phyloP scores from a whole-genome alignment of 2,329 filamentous ascomycete genomes.

The Penicillium sp. region DNA sequence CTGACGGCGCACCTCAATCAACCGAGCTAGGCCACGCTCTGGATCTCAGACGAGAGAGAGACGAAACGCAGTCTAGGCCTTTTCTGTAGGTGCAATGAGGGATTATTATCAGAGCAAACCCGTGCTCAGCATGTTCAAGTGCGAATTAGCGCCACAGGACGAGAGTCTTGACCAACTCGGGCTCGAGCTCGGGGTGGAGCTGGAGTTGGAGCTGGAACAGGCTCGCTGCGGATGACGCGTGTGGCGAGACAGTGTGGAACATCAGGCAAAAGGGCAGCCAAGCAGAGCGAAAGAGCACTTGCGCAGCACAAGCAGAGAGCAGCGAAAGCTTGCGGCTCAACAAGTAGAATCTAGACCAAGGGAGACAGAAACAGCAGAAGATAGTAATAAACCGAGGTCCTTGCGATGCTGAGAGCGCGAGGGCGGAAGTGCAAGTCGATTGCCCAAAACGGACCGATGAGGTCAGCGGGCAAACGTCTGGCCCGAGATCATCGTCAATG shows the following conservation, averaged over 20 bases:
- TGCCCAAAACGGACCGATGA: conserved; percentile 21
- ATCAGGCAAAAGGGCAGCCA: conserved; percentile 10
- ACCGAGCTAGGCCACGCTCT: conserved; percentile 9
- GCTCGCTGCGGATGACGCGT: conserved; percentile 24
- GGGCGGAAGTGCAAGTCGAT: conserved; percentile 1
- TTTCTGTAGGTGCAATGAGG: conserved; percentile 11
- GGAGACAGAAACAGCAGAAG: background rate
- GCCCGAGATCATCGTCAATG: background rate
- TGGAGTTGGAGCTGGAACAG: conserved; percentile 23
- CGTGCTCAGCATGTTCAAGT: conserved; percentile 21
- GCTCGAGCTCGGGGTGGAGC: conserved; percentile 10
- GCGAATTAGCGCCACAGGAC: conserved; percentile 15
- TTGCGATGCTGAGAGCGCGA: background rate
- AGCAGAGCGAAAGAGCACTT: conserved; percentile 1
- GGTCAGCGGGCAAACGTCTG: conserved; percentile 16
- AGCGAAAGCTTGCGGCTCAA: background rate
- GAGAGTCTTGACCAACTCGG: background rate
- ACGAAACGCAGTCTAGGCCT: background rate
- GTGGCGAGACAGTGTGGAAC: conserved; percentile 28
- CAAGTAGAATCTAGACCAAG: background rate
- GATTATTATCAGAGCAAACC: conserved; percentile 12
- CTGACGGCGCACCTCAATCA: conserved; percentile 5
- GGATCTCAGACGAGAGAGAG: background rate
- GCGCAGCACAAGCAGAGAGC: background rate
- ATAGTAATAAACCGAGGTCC: background rate